A percentile compares a stretch with the other conserved stretches of the same genome.
Evolutionary conservation across 352 stramenopile genomes (phyloP).

Genomic region (Thalassiosira livingstoniorum): DNA sequence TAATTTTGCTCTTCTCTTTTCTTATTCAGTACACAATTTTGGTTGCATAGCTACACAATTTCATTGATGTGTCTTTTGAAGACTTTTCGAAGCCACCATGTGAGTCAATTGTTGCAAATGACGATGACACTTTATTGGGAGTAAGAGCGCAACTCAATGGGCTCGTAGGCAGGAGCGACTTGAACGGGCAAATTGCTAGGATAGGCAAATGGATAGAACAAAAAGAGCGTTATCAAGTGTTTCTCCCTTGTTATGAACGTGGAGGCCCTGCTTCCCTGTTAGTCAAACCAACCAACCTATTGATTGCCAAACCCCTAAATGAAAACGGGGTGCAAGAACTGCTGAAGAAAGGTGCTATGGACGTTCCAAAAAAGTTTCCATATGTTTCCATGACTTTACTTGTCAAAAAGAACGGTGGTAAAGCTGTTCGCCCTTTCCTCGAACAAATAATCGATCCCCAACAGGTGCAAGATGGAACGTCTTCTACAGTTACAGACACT

Average conservation of each 20-base stretch:
- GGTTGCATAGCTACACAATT: slow-evolving; percentile 13
- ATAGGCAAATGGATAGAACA: slow-evolving; percentile 8
- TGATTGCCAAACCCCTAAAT: slow-evolving; percentile 6
- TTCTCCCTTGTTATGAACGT: slow-evolving; percentile 7
- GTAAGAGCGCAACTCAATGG: slow-evolving; percentile 29
- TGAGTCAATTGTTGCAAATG: slow-evolving; percentile 9
- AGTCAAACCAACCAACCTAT: slow-evolving; percentile 22
- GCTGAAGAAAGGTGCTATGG: no score
- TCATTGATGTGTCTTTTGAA: slow-evolving; percentile 21
- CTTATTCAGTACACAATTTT: no score
- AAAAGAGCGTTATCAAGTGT: slow-evolving; percentile 29
- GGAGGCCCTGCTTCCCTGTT: not conserved
- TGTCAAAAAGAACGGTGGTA: no score
- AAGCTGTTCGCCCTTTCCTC: no score
- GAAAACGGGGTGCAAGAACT: no score
- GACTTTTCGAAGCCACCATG: slow-evolving; percentile 16
- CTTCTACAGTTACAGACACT: no score
- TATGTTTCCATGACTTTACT: no score
- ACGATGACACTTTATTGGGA: slow-evolving; percentile 24
- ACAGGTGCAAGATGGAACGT: no score
- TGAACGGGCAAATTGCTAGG: slow-evolving; percentile 26
- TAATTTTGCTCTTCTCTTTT: no score
- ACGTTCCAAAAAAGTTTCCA: no score
- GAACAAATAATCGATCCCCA: no score
- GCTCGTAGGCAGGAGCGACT: slow-evolving; percentile 6